Evolutionary conservation across 2,329 filamentous ascomycete genomes (phyloP).

Genomic region (Clathrospora elynae): DNA sequence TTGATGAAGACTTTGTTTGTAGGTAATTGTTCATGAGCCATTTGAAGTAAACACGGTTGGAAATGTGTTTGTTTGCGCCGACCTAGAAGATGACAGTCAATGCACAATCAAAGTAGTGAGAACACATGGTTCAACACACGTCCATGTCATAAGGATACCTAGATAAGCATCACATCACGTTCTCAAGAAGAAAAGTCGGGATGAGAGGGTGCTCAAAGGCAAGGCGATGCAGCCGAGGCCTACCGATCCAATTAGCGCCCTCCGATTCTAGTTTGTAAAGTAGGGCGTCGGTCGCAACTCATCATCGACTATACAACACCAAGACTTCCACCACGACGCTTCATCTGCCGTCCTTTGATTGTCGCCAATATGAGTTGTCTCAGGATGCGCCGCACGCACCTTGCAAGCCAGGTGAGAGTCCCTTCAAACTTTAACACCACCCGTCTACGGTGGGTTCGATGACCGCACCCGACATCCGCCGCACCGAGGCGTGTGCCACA

Average conservation of each 20-base stretch:
- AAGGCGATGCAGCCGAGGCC: conserved; percentile 37
- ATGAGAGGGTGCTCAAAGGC: conserved; percentile 18
- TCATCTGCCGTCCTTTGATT: conserved; percentile 37
- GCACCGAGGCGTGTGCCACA: conserved; percentile 35
- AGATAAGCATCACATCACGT: conserved; percentile 20
- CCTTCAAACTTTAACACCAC: conserved; percentile 17
- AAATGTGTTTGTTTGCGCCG: no score
- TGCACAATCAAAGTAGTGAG: background rate
- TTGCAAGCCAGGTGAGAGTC: conserved; percentile 47
- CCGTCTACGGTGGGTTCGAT: conserved; percentile 11
- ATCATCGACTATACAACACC: conserved; percentile 34
- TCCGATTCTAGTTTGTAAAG: conserved; percentile 27
- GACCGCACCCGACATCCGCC: conserved; percentile 29
- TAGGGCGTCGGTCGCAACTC: conserved; percentile 20
- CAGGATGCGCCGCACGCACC: conserved; percentile 48
- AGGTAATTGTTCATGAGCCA: no score
- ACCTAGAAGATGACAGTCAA: no score
- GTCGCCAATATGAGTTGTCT: conserved; percentile 47
- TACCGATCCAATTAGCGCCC: conserved; percentile 35
- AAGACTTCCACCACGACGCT: conserved; percentile 24
- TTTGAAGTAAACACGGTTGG: no score
- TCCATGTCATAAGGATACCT: background rate
- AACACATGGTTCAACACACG: background rate
- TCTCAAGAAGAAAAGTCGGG: conserved; percentile 36
- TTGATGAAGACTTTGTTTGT: no score